These are phyloP conservation scores for Trametes hirsuta DNA, from an alignment of 1,284 basidiomycete genomes.

Conservation along the genomic window DNA sequence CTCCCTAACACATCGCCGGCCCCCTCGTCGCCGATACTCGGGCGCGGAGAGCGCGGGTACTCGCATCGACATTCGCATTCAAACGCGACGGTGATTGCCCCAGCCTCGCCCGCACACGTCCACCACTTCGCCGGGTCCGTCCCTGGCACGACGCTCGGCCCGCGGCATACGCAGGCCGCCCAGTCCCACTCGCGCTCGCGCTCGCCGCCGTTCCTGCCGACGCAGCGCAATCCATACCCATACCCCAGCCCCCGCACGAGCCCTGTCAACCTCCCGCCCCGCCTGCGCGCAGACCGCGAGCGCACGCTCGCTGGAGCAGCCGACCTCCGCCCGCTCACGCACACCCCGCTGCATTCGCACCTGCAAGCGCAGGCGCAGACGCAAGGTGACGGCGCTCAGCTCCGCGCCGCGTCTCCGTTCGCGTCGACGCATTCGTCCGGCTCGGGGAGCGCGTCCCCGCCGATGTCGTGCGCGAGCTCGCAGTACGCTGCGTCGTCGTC, in stretches of 20 bases:
- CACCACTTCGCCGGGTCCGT: conserved; percentile 17
- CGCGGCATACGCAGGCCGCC: conserved; percentile 8
- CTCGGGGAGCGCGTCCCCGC: conserved; percentile 39
- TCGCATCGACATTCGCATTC: conserved; percentile 39
- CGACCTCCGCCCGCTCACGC: neutral
- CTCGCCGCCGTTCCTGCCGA: conserved; percentile 23
- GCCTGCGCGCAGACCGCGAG: conserved; percentile 21
- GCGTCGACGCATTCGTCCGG: conserved; percentile 35
- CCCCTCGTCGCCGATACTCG: conserved; percentile 6
- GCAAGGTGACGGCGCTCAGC: conserved; percentile 2
- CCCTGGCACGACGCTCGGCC: conserved; percentile 15
- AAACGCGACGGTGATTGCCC: conserved; percentile 39
- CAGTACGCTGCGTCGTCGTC: conserved; percentile 38
- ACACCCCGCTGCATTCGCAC: neutral
- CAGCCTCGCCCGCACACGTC: conserved; percentile 35
- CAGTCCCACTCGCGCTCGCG: conserved; percentile 27
- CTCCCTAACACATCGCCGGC: conserved; percentile 6
- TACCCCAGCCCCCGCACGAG: conserved; percentile 18
- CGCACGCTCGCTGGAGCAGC: conserved; percentile 4
- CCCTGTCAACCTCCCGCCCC: conserved; percentile 20
- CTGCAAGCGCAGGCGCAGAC: neutral
- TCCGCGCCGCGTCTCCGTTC: conserved; percentile 30
- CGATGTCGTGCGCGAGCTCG: conserved; percentile 39
- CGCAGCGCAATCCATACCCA: conserved; percentile 14
- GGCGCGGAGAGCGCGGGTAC: conserved; percentile 8